phyloP scores from a whole-genome alignment of 1,284 basidiomycete species.

The Trametes sp. region DNA sequence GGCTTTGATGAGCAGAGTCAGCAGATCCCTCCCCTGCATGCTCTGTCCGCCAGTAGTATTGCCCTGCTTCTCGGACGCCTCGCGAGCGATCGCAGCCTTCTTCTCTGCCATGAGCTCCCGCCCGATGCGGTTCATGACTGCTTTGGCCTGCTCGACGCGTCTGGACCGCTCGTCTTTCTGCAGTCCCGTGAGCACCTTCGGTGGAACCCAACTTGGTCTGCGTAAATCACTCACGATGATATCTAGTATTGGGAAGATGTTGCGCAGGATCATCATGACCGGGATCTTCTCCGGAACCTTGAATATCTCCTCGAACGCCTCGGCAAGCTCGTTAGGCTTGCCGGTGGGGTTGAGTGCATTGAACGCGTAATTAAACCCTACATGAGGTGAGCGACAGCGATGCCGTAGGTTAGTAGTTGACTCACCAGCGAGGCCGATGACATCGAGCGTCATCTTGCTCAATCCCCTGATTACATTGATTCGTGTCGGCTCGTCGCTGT shows the following conservation, averaged over 20 bases:
- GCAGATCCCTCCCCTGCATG: constrained; percentile 37
- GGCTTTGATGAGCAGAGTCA: constrained; percentile 51
- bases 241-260: constrained; percentile 22
- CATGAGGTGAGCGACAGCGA: background rate
- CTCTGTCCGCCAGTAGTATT: constrained; percentile 19
- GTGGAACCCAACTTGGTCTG: background rate
- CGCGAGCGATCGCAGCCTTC: constrained; percentile 40
- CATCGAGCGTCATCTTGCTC: constrained; percentile 53
- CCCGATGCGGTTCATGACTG: constrained; percentile 45
- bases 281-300: constrained; percentile 1
- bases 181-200: background rate
- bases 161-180: background rate
- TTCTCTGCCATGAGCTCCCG: constrained; percentile 48
- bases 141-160: constrained; percentile 25
- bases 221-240: constrained; percentile 22
- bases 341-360: constrained; percentile 41
- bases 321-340: constrained; percentile 47
- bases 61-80: background rate
- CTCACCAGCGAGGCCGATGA: constrained; percentile 56
- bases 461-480: constrained; percentile 53
- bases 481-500: constrained; percentile 25
- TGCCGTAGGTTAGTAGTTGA: background rate
- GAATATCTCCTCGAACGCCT: constrained; percentile 45
- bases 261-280: constrained; percentile 12
- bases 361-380: constrained; percentile 61